Evolutionary conservation across 768 basidiomycete genomes (phyloP).

Genomic region (Cubamyces sp.): DNA sequence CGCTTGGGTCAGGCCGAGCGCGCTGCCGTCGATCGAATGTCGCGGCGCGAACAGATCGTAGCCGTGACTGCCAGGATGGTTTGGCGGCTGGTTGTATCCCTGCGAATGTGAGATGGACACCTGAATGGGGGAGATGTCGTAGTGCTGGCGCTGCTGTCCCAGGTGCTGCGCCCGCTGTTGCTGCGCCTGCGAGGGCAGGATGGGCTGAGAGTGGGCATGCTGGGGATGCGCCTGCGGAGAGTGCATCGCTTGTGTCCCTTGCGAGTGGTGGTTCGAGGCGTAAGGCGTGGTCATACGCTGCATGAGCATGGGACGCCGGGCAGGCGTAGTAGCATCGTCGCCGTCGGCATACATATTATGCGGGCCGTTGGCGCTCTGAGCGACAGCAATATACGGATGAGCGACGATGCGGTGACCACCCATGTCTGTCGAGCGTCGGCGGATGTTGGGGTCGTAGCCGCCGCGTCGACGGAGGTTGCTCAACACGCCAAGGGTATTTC

Average conservation of each 20-base stretch:
- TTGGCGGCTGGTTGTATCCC: conserved; percentile 7
- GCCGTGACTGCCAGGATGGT: not conserved
- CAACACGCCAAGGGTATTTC: conserved; percentile 11
- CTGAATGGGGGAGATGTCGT: conserved; percentile 19
- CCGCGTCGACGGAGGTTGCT: conserved; percentile 11
- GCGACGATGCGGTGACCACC: conserved; percentile 22
- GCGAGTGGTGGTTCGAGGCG: not conserved
- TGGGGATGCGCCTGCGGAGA: conserved; percentile 1
- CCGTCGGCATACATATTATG: conserved; percentile 7
- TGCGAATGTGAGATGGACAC: conserved; percentile 13
- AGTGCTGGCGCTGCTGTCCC: conserved; percentile 7
- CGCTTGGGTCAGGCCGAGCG: conserved; percentile 19
- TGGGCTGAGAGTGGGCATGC: conserved; percentile 21
- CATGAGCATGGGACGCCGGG: conserved; percentile 16
- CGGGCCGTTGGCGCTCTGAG: conserved; percentile 27
- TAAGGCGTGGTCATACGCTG: conserved; percentile 20
- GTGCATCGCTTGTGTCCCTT: conserved; percentile 7
- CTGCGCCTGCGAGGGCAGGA: conserved; percentile 18
- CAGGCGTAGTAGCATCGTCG: not conserved
- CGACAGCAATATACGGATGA: conserved; percentile 35
- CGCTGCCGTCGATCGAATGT: conserved; percentile 21
- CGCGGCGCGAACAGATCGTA: conserved; percentile 21
- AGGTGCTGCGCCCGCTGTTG: conserved; percentile 1
- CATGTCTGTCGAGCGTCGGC: conserved; percentile 30
- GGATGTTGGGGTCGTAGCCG: conserved; percentile 28